Base-by-base conservation (phyloP, 805 yeast genomes). In the Hanseniaspora vineae region DNA sequence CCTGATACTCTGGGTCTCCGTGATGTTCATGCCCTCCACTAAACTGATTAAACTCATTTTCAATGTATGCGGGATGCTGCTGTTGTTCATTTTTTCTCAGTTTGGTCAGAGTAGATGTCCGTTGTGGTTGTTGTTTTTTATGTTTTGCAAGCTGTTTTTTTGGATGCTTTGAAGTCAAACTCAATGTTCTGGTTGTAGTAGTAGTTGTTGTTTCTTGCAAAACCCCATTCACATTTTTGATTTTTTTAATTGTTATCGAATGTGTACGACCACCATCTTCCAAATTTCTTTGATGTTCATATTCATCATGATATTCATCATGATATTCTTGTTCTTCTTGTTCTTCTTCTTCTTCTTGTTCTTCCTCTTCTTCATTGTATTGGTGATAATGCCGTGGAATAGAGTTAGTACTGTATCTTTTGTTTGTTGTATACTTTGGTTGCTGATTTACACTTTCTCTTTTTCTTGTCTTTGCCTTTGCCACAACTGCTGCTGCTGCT, bases 191-290 rank as follows among this genome's bases (percentile, higher is more conserved):
- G 48, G 51, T 40, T 54, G 60, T 47, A 55, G 71, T 58, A 44
- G 71, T 67, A 1, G 71, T 67, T 1, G 76, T 73, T 6, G 74
- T 74, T 51, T 71, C 73, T 43, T 73, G 66, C 48, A 75, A 77
- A 44, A 59, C 66, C 1, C 76, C 72, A 32, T 76, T 77, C 52
- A 72, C 57, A 44, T 69, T 66, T 51, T 74, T 69, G 29, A 77
- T 66, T 0, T 78, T 75, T 39, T 73, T 73, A 40, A 71, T 75
- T 2, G 80, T 76, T 42, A 77, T 73, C 2, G 80, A 75, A 48
- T 65, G 69, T 0, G 81, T 76, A 39, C 79, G 67, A 0, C 82
- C 82, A 20, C 19, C 31, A 13, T 40, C 23, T 9, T 9, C n/a
- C 17, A 13, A 11, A 9, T 40, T 31, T 14, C 19, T 13, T 6